Evolutionary conservation across 495 filamentous ascomycete species (phyloP).

Genomic region (Aspergillus coremiiformis): DNA sequence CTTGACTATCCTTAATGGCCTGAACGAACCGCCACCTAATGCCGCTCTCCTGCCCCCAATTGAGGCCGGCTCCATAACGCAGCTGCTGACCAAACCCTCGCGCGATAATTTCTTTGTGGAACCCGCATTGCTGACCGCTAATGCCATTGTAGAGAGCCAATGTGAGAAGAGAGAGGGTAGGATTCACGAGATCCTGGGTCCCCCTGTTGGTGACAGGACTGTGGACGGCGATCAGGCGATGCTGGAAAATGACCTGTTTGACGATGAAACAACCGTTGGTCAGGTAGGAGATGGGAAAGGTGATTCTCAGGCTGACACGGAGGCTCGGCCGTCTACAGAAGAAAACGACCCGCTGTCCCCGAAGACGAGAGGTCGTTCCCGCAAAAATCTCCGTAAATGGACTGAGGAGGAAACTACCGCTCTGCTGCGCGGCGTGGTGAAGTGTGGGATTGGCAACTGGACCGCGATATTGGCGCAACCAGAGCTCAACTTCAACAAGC

Average conservation of each 20-base stretch:
- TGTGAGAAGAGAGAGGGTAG: constrained; percentile 31
- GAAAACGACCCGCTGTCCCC: constrained; percentile 32
- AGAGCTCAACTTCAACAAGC: constrained; percentile 65
- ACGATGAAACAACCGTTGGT: constrained; percentile 2
- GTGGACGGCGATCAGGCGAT: constrained; percentile 10
- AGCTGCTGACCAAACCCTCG: constrained; percentile 35
- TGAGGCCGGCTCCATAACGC: constrained; percentile 43
- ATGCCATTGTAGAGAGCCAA: constrained; percentile 21
- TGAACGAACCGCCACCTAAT: constrained; percentile 69
- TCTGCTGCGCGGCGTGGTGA: constrained; percentile 66
- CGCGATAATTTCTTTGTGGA: constrained; percentile 21
- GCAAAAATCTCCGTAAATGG: constrained; percentile 58
- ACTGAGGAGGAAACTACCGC: constrained; percentile 75
- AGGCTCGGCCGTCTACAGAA: constrained; percentile 6
- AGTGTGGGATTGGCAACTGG: constrained; percentile 84
- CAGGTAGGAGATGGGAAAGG: background rate
- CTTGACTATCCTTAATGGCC: constrained; percentile 62
- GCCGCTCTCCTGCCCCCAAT: constrained; percentile 68
- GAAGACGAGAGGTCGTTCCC: constrained; percentile 36
- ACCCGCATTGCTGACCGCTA: constrained; percentile 16
- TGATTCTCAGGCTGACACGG: background rate
- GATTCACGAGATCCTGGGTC: constrained; percentile 32
- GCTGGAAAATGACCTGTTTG: constrained; percentile 6
- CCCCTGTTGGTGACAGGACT: constrained; percentile 23
- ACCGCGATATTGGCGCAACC: constrained; percentile 72